Conservation (phyloP, 306 rosid genomes). For the Lathyrus oleraceus region DNA sequence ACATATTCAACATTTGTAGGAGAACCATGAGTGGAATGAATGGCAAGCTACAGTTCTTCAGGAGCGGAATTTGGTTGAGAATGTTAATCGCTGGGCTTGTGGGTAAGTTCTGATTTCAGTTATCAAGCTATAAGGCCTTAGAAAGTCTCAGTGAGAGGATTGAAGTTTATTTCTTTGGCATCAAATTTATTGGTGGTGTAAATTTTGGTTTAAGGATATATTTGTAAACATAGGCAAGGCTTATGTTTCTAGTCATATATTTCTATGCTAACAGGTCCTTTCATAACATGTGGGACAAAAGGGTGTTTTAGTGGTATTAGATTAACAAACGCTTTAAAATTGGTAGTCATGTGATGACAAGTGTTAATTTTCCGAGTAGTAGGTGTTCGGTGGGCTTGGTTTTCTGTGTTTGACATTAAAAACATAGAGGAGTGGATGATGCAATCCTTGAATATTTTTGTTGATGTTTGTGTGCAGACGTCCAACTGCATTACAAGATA, state of each 20-base stretch:
- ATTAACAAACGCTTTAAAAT: not conserved
- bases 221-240: not conserved
- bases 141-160: constrained; percentile 1
- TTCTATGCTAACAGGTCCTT: not conserved
- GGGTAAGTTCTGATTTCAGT: constrained; percentile 64
- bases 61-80: constrained; percentile 85
- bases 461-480: constrained; percentile 55
- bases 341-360: not conserved
- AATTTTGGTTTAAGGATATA: constrained; percentile 14
- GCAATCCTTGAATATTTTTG: constrained; percentile 12
- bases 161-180: not conserved
- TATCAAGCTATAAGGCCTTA: constrained; percentile 27
- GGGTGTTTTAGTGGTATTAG: not conserved
- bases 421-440: constrained; percentile 26
- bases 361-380: not conserved
- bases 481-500: constrained; percentile 92
- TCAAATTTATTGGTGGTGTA: not conserved
- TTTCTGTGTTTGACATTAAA: constrained; percentile 10
- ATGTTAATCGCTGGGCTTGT: constrained; percentile 90
- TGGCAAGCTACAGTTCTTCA: constrained; percentile 87
- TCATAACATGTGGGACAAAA: not conserved
- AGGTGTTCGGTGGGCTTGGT: constrained; percentile 21
- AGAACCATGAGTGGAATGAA: constrained; percentile 75
- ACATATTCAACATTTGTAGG: constrained; percentile 50
- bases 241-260: not conserved